Base-by-base conservation (phyloP, 2,329 filamentous ascomycete species). In the Aspergillus luchuensis region DNA sequence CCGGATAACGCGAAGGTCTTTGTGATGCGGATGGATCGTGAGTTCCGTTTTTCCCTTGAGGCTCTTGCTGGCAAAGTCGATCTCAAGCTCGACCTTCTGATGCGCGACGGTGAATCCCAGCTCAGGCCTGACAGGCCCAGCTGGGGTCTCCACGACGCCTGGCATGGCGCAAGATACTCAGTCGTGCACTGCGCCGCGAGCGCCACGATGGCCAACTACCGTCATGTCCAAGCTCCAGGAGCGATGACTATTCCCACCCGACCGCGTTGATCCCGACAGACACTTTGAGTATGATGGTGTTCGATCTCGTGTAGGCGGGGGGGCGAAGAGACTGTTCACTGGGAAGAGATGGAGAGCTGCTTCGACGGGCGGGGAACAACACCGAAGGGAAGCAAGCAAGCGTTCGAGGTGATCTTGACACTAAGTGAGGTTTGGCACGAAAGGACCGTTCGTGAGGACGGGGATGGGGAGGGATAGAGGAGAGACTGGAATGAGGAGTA, bases 71-170 rank as follows among this genome's bases (percentile, higher is more conserved):
- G 85, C 84, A 74, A 99, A 96, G 78, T 96, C 91, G 72, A 99
- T 83, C 70, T 98, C 93, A 62, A 99, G 82, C 69, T 92, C 89
- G 53, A 99, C 89, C 74, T 91, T 91, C 78, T 98, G 94, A 78
- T 92, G 89, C 57, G 91, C 84, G 60, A 98, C 81, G 51, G 81
- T 81, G 70, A 84, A 87, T 39, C 79, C 79, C 61, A 74, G 68
- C 30, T 69, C 70, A 54, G 71, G 66, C 67, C 69, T 71, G 59
- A 63, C 62, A 57, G 72, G 67, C 57, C 67, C 69, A 50, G 65
- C 64, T 41, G 69, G 67, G 58, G 69, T 70, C 59, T 78, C 76
- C 56, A 78, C 71, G 63, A 77, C 69, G 66, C 76, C 75, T 60
- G 75, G 76, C 76, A 78, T 78, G 62, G 69, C 71, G 70, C 69